phyloP scores from a whole-genome alignment of 2,329 filamentous ascomycete genomes.

The Byssothecium circinans region DNA sequence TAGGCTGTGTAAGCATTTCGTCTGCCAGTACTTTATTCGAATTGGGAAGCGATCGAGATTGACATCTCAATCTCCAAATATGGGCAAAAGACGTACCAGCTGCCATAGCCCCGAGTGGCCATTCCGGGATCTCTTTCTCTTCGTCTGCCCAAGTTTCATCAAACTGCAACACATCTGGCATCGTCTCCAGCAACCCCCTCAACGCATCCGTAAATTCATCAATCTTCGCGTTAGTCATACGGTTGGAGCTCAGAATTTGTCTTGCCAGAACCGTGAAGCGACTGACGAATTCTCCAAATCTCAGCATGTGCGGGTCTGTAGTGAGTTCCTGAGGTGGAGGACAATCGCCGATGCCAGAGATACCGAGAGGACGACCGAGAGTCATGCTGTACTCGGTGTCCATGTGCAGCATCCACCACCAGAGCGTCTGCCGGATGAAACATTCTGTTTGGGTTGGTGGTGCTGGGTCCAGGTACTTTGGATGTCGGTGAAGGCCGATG shows the following conservation, averaged over 20 bases:
- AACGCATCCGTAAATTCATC: conserved; percentile 52
- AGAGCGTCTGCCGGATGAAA: conserved; percentile 48
- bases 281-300: conserved; percentile 50
- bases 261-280: conserved; percentile 53
- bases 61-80: too few species aligned
- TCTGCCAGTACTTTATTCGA: not conserved
- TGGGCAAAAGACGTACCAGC: conserved; percentile 39
- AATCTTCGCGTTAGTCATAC: conserved; percentile 48
- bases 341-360: conserved; percentile 54
- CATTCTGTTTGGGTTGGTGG: conserved; percentile 46
- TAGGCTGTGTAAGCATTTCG: conserved; percentile 21
- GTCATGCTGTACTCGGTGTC: conserved; percentile 56
- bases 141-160: conserved; percentile 48
- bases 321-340: conserved; percentile 50
- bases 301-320: conserved; percentile 47
- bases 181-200: conserved; percentile 47
- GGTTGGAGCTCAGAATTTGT: conserved; percentile 50
- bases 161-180: conserved; percentile 52
- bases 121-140: conserved; percentile 47
- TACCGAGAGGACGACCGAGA: conserved; percentile 52
- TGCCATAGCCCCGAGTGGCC: conserved; percentile 51
- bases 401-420: conserved; percentile 58
- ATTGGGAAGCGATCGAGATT: too few species aligned
- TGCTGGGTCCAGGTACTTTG: conserved; percentile 49
- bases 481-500: conserved; percentile 54